phyloP scores from a whole-genome alignment of 176 grass and related monocot species.

The Ensete glaucum region DNA sequence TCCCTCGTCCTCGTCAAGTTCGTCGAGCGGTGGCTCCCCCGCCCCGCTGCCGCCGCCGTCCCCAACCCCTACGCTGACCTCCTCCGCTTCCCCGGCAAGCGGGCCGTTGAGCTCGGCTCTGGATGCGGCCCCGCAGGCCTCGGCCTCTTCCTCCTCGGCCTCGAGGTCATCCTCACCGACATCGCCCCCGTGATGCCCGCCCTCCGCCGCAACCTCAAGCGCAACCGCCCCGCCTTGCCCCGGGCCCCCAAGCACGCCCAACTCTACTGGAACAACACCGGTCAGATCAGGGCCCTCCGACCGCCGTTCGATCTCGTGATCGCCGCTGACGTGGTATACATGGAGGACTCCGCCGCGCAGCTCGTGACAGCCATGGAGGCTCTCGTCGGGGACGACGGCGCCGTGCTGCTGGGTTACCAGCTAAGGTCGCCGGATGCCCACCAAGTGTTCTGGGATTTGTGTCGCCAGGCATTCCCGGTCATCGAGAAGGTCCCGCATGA shows the following conservation, averaged over 20 bases:
- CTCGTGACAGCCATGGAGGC: conserved; percentile 73
- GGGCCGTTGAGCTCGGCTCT: conserved; percentile 66
- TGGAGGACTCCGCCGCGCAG: conserved; percentile 66
- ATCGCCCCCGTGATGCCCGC: conserved; percentile 78
- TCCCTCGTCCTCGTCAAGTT: conserved; percentile 97
- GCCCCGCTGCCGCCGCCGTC: not conserved
- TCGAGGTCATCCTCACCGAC: conserved; percentile 79
- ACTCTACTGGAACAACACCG: conserved; percentile 73
- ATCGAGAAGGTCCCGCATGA: conserved; percentile 71
- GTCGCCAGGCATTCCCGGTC: conserved; percentile 41
- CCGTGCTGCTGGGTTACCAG: conserved; percentile 76
- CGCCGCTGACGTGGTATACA: conserved; percentile 86
- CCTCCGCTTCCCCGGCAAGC: conserved; percentile 55
- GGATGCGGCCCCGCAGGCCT: conserved; percentile 79
- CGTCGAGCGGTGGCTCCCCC: conserved; percentile 57
- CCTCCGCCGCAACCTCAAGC: conserved; percentile 74
- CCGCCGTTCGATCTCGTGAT: conserved; percentile 66
- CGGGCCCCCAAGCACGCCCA: conserved; percentile 57
- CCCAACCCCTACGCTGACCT: conserved; percentile 64
- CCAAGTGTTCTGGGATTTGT: conserved; percentile 59
- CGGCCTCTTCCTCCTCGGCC: conserved; percentile 63
- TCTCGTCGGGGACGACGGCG: conserved; percentile 52
- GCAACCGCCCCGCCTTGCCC: conserved; percentile 48
- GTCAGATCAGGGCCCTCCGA: conserved; percentile 41
- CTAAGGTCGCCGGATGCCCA: conserved; percentile 76